Evolutionary conservation across 2,329 filamentous ascomycete species (phyloP).

Genomic region (Pyrenochaeta sp.): DNA sequence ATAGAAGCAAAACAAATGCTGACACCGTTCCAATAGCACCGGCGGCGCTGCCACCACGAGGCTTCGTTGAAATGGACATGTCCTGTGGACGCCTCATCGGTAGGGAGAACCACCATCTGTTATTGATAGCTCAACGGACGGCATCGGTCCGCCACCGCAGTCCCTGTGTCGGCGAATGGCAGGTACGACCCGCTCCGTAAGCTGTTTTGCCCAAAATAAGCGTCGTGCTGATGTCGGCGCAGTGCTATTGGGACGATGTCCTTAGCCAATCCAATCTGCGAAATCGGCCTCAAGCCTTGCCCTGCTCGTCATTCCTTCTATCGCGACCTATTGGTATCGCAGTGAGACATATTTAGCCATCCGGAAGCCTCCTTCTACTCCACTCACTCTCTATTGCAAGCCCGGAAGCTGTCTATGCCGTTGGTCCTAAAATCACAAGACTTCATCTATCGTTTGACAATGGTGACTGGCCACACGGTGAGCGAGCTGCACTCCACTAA

Average conservation of each 20-base stretch:
- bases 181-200: slow-evolving; percentile 44
- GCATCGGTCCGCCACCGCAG: slow-evolving; percentile 36
- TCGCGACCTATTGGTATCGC: slow-evolving; percentile 36
- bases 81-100: slow-evolving; percentile 29
- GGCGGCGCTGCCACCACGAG: slow-evolving; percentile 31
- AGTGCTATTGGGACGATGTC: slow-evolving; percentile 41
- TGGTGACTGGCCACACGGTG: slow-evolving; percentile 49
- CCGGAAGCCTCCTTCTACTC: slow-evolving; percentile 33
- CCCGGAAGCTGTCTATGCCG: slow-evolving; percentile 26
- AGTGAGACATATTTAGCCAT: slow-evolving; percentile 45
- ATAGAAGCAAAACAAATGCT: slow-evolving; percentile 40
- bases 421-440: slow-evolving; percentile 27
- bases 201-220: slow-evolving; percentile 41
- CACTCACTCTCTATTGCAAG: slow-evolving; percentile 32
- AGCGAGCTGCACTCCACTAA: slow-evolving; percentile 28
- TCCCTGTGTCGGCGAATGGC: slow-evolving; percentile 43
- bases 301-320: slow-evolving; percentile 41
- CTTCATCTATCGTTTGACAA: slow-evolving; percentile 51
- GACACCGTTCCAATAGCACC: slow-evolving; percentile 43
- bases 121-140: slow-evolving; percentile 39
- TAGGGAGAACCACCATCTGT: slow-evolving; percentile 23
- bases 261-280: slow-evolving; percentile 44
- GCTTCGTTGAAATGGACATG: slow-evolving; percentile 24
- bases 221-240: slow-evolving; percentile 42
- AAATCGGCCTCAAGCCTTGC: slow-evolving; percentile 36